Base-by-base conservation (phyloP, 2,329 filamentous ascomycete species). In the Rutstroemia sydowiana region DNA sequence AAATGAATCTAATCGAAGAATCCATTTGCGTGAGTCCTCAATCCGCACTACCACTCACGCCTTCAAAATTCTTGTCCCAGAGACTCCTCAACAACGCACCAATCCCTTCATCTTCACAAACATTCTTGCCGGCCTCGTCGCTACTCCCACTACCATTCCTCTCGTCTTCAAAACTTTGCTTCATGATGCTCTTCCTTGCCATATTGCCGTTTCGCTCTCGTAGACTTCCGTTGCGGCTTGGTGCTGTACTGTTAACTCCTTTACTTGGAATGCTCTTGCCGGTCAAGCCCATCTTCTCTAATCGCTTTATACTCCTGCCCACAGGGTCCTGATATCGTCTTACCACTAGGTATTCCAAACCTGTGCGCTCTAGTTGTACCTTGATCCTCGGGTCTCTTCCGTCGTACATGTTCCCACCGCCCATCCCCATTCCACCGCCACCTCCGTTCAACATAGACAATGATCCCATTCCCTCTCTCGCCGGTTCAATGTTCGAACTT, bases 331-430 rank as follows among this genome's bases (percentile, higher is more conserved):
- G 82, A 63, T 85, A 85, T 41, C 85, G 75, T 49, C 84, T 77
- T 31, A 89, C 82, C 8, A 87, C 84, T n/a, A 83, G 74, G 65
- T 88, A 88, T 63, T 88, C 85, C 68, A 85, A 78, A 14, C 81
- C 82, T 1, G 84, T 85, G 43, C 82, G 76, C 64, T 88, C 84
- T 49, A 88, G 75, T 45, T 85, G 75, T 63, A 80, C 78, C 60
- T 76, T 73, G 26, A 87, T 74, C 4, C 84, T 75, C 1, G 82
- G 82, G 61, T 87, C 83, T 64, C 76, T 70, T 43, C 75, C 73
- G 52, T 82, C 79, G 55, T 78, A 80, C n/a, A 73, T 75, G 5
- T 73, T 72, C 3, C 74, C 76, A 39, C 20, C 48, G 43, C n/a
- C 18, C 11, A 48, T 57, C 11, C 45, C 54, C 75, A 20, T 46